Conservation (phyloP, 176 grass and related monocot species). For the Leersia perrieri region DNA sequence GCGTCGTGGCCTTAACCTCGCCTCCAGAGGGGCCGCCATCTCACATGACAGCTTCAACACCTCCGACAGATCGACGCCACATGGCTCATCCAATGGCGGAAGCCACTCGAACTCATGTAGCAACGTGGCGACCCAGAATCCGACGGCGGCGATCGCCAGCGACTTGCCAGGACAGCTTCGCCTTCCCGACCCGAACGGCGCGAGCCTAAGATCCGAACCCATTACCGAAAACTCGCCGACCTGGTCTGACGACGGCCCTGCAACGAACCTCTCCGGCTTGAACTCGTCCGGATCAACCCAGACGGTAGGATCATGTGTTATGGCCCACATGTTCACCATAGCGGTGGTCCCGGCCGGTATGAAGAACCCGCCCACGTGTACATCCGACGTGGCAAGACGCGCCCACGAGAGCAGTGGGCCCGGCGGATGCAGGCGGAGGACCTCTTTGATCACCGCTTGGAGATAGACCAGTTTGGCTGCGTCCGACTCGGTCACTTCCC, state of each 20-base stretch:
- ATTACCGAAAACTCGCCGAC: conserved; percentile 19
- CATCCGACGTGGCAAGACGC: conserved; percentile 61
- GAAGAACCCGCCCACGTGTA: conserved; percentile 26
- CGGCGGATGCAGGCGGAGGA: conserved; percentile 71
- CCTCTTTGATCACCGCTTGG: conserved; percentile 67
- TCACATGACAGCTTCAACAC: conserved; percentile 77
- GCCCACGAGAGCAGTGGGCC: conserved; percentile 88
- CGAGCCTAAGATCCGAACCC: conserved; percentile 67
- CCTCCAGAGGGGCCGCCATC: conserved; percentile 65
- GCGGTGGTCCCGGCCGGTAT: conserved; percentile 65
- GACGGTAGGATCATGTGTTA: conserved; percentile 50
- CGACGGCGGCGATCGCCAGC: conserved; percentile 57
- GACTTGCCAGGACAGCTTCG: conserved; percentile 75
- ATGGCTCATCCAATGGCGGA: not conserved
- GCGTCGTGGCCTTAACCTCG: conserved; percentile 33
- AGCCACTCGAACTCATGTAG: conserved; percentile 70
- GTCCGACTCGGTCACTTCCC: conserved; percentile 35
- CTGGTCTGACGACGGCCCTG: not conserved
- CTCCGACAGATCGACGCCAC: conserved; percentile 57
- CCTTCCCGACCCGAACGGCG: conserved; percentile 72
- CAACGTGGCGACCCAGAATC: conserved; percentile 58
- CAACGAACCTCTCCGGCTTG: conserved; percentile 46
- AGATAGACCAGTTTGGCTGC: conserved; percentile 43
- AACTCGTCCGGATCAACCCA: conserved; percentile 51
- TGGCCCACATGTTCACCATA: conserved; percentile 98